Evolutionary conservation across 1,139 yeast species (phyloP).

Genomic region (Lodderomyces pseudojiufengensis): DNA sequence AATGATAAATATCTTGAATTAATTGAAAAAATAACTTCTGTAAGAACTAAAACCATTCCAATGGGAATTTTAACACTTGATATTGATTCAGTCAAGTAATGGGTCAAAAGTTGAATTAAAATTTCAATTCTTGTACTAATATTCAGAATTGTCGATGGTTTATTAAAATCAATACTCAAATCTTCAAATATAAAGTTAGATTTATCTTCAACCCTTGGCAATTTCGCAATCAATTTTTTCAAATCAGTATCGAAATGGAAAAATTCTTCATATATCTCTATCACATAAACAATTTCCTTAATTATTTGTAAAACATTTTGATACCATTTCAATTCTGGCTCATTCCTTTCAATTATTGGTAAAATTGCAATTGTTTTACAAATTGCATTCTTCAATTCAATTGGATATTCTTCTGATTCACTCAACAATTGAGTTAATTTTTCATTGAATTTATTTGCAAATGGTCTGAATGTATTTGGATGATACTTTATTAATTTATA

Average conservation of each 20-base stretch:
- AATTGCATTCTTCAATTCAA: conserved; percentile 35
- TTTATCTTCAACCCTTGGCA: conserved; percentile 21
- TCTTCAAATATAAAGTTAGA: conserved; percentile 11
- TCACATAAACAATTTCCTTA: conserved; percentile 49
- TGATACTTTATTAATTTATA: conserved; percentile 50
- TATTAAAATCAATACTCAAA: conserved; percentile 55
- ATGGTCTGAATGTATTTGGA: conserved; percentile 81
- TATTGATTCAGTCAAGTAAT: conserved; percentile 45
- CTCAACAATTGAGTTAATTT: conserved; percentile 39
- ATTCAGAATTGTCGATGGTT: conserved; percentile 46
- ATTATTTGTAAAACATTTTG: conserved; percentile 31
- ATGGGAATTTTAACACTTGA: conserved; percentile 53
- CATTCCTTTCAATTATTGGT: conserved; percentile 52
- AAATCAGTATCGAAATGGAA: conserved; percentile 55
- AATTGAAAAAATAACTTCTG: conserved; percentile 51
- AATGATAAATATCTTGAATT: conserved; percentile 53
- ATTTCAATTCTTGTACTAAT: conserved; percentile 49
- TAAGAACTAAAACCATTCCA: conserved; percentile 47
- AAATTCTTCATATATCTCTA: conserved; percentile 54
- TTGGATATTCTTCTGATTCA: conserved; percentile 25
- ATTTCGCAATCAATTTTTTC: conserved; percentile 26
- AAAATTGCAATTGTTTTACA: conserved; percentile 56
- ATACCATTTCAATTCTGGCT: conserved; percentile 51
- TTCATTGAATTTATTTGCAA: conserved; percentile 55
- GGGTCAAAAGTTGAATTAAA: conserved; percentile 41